Conservation (phyloP, 129 eudicot species). For the Saussurea involucrata region DNA sequence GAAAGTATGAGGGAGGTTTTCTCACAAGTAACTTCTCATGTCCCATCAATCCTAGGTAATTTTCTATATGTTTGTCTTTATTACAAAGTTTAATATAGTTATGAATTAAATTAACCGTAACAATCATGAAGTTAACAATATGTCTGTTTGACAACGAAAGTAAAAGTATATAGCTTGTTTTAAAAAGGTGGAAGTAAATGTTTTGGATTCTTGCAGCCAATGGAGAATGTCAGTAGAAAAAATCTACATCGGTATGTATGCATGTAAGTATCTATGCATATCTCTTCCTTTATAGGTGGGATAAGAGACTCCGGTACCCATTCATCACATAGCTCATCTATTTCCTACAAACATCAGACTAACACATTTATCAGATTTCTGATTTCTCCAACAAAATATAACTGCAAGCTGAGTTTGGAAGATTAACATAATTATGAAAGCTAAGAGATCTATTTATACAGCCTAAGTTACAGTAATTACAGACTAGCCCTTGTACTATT, state of each 20-base stretch:
- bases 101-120: too few relatives aligned
- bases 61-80: too few relatives aligned
- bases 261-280: background rate
- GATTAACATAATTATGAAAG: too few relatives aligned
- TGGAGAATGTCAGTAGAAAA: background rate
- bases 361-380: background rate
- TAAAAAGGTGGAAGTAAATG: background rate
- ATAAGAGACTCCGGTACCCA: slow-evolving; percentile 95
- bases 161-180: background rate
- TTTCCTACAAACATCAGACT: slow-evolving; percentile 55
- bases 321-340: slow-evolving; percentile 89
- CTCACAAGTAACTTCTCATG: slow-evolving; percentile 65
- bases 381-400: background rate
- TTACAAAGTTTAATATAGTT: too few relatives aligned
- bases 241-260: background rate
- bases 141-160: background rate
- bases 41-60: slow-evolving; percentile 91
- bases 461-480: too few relatives aligned
- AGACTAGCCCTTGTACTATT: too few relatives aligned
- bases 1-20: background rate
- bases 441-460: too few relatives aligned
- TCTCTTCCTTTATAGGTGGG: slow-evolving; percentile 67
- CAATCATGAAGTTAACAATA: too few relatives aligned
- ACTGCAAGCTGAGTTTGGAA: background rate
- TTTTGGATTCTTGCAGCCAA: background rate